Conservation (phyloP, 441 rosid genomes). For the Bocquillonia castaneifolia region DNA sequence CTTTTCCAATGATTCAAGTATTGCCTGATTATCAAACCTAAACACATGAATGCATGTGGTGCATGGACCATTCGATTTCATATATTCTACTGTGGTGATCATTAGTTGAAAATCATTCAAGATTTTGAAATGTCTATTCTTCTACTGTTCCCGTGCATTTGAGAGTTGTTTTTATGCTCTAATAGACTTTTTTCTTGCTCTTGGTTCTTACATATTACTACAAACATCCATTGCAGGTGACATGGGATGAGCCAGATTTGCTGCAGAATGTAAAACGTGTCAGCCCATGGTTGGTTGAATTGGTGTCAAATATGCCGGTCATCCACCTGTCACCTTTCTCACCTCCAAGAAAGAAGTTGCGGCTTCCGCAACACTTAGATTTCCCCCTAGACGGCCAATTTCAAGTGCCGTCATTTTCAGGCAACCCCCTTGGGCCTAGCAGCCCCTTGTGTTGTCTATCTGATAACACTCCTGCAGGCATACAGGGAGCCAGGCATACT, state of each 20-base stretch:
- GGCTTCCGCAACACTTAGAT: slow-evolving; percentile 59
- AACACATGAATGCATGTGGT: not conserved
- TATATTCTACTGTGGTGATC: not conserved
- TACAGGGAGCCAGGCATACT: slow-evolving; percentile 99
- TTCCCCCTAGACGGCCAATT: slow-evolving; percentile 57
- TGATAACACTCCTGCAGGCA: slow-evolving; percentile 88
- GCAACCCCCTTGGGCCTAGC: slow-evolving; percentile 59
- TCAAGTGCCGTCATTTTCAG: slow-evolving; percentile 54
- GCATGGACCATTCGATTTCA: not conserved
- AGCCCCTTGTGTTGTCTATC: slow-evolving; percentile 59
- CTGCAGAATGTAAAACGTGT: slow-evolving; percentile 83
- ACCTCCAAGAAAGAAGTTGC: slow-evolving; percentile 75
- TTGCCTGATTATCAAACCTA: not conserved
- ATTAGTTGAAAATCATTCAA: not conserved
- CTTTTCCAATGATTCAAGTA: not conserved
- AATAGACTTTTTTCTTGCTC: not conserved
- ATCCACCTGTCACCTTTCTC: slow-evolving; percentile 62
- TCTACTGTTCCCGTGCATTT: not conserved
- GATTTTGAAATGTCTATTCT: not conserved
- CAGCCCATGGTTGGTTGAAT: slow-evolving; percentile 88
- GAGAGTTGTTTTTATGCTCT: not conserved
- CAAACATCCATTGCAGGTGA: slow-evolving; percentile 45
- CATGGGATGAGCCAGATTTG: slow-evolving; percentile 99
- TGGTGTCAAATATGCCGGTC: slow-evolving; percentile 66
- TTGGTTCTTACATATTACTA: not conserved